Conservation (phyloP, 768 basidiomycete species). For the Rossbeevera mucosa region DNA sequence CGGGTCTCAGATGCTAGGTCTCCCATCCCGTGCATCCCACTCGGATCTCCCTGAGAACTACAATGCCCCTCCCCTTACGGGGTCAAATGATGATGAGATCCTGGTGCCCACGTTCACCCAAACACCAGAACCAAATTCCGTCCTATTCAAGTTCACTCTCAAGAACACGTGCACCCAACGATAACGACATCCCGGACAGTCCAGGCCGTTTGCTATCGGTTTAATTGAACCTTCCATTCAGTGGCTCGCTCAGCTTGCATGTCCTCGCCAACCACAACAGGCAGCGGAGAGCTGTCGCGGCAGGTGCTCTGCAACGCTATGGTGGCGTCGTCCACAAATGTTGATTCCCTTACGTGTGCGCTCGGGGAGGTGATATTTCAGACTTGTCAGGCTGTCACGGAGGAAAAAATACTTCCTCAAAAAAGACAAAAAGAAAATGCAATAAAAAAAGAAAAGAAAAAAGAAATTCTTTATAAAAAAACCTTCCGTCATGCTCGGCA, state of each 20-base stretch:
- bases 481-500: slow-evolving; percentile 30
- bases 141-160: slow-evolving; percentile 8
- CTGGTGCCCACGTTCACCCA: slow-evolving; percentile 19
- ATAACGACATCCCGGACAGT: slow-evolving; percentile 17
- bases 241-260: background rate
- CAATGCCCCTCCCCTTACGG: slow-evolving; percentile 10
- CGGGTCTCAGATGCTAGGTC: slow-evolving; percentile 13
- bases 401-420: slow-evolving; percentile 20
- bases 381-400: slow-evolving; percentile 19
- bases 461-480: slow-evolving; percentile 13
- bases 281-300: background rate
- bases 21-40: slow-evolving; percentile 4
- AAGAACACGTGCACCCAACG: slow-evolving; percentile 10
- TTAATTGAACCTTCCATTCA: background rate
- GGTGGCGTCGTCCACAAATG: slow-evolving; percentile 3
- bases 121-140: slow-evolving; percentile 6
- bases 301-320: background rate
- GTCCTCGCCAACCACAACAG: background rate
- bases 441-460: background rate
- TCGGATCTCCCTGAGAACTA: slow-evolving; percentile 32
- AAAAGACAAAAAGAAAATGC: background rate
- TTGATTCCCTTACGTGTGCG: slow-evolving; percentile 21
- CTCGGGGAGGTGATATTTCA: background rate
- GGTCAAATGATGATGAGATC: slow-evolving; percentile 19
- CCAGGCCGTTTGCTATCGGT: background rate